phyloP scores from a whole-genome alignment of 2,329 filamentous ascomycete species.

The Aspergillus eucalypticola region DNA sequence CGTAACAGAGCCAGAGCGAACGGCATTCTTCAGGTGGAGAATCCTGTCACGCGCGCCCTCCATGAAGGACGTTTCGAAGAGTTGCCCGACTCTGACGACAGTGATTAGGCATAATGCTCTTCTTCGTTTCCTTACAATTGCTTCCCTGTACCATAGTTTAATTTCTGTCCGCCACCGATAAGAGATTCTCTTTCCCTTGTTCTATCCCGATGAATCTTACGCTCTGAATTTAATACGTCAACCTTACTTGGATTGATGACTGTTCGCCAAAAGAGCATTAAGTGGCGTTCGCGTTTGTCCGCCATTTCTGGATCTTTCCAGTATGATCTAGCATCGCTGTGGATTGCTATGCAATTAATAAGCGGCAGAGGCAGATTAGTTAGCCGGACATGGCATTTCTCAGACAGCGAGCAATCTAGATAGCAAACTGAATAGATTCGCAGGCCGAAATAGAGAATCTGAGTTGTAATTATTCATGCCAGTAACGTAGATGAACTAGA shows the following conservation, averaged over 20 bases:
- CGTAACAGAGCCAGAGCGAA: slow-evolving; percentile 63
- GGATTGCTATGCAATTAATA: background rate
- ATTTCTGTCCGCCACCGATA: background rate
- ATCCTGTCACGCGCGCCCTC: slow-evolving; percentile 71
- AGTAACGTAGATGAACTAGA: no score
- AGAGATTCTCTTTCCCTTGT: background rate
- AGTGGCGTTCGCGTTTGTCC: background rate
- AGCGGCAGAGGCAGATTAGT: background rate
- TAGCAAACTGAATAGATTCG: no score
- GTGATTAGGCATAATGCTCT: slow-evolving; percentile 25
- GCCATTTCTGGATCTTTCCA: background rate
- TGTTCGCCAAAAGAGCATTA: background rate
- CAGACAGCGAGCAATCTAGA: background rate
- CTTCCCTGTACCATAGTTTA: background rate
- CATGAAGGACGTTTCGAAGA: slow-evolving; percentile 72
- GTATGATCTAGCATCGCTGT: background rate
- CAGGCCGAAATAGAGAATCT: no score
- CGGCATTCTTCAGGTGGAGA: slow-evolving; percentile 74
- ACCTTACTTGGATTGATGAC: background rate
- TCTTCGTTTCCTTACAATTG: background rate
- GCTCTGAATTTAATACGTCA: background rate
- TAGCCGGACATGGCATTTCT: background rate
- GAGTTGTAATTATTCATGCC: no score
- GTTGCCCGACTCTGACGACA: slow-evolving; percentile 56
- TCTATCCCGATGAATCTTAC: background rate